Conservation (phyloP, 2,329 filamentous ascomycete species). For the Rhexocercosporidium sp. region DNA sequence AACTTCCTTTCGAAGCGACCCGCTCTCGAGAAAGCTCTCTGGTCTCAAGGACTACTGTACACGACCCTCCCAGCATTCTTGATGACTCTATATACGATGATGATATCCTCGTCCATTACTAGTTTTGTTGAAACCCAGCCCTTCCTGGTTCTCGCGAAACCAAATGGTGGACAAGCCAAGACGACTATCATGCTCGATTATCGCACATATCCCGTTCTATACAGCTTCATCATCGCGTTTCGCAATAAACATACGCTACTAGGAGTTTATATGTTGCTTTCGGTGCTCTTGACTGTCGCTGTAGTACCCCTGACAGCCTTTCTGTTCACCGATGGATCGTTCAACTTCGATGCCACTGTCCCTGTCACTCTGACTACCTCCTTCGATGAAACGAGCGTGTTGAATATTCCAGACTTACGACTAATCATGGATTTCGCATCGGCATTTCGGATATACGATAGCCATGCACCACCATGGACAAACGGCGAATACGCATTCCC, state of each 20-base stretch:
- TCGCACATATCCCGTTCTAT: conserved; percentile 2
- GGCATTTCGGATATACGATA: conserved; percentile 4
- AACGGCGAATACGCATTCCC: conserved; percentile 5
- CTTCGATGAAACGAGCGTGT: neutral
- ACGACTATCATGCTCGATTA: conserved; percentile 15
- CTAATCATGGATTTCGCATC: neutral
- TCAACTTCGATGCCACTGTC: neutral
- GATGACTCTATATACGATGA: conserved; percentile 13
- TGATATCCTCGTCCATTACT: neutral
- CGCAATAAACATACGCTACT: conserved; percentile 10
- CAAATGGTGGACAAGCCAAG: neutral
- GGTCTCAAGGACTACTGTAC: conserved; percentile 16
- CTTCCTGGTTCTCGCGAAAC: conserved; percentile 7
- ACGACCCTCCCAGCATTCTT: conserved; percentile 13
- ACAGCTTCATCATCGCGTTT: neutral
- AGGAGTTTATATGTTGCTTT: conserved; percentile 6
- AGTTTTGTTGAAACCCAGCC: conserved; percentile 12
- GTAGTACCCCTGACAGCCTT: conserved; percentile 12
- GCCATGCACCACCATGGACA: conserved; percentile 1
- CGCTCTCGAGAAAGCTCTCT: conserved; percentile 10
- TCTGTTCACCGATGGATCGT: conserved; percentile 10
- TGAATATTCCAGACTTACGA: neutral
- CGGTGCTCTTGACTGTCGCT: neutral
- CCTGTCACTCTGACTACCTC: neutral
- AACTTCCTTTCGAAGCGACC: conserved; percentile 3